Evolutionary conservation across 2,329 filamentous ascomycete species (phyloP).

Genomic region (Mycosphaerella sp.): DNA sequence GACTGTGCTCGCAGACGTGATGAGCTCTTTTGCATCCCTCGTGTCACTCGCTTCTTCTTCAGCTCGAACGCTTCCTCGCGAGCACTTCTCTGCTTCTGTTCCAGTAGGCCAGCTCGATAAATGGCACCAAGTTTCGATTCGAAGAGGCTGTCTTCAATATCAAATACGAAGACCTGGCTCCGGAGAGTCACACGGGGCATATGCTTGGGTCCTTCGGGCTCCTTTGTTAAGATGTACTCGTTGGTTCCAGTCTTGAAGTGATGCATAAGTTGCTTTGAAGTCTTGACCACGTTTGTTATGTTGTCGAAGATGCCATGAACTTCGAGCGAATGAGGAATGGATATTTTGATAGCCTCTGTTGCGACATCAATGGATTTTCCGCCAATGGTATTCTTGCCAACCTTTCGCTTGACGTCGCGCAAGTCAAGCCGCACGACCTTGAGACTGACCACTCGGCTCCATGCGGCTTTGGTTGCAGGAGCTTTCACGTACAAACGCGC

Average conservation of each 20-base stretch:
- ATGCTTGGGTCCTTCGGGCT: conserved; percentile 74
- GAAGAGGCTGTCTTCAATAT: conserved; percentile 91
- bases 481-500: conserved; percentile 82
- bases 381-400: conserved; percentile 48
- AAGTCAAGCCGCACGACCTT: conserved; percentile 76
- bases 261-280: conserved; percentile 83
- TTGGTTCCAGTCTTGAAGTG: conserved; percentile 82
- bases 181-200: conserved; percentile 81
- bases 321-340: conserved; percentile 84
- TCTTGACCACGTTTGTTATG: conserved; percentile 78
- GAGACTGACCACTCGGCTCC: conserved; percentile 79
- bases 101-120: conserved; percentile 78
- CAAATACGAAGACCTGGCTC: conserved; percentile 75
- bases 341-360: conserved; percentile 78
- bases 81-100: conserved; percentile 83
- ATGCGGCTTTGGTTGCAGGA: conserved; percentile 72
- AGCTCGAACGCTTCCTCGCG: conserved; percentile 83
- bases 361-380: conserved; percentile 79
- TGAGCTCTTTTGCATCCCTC: conserved; percentile 46
- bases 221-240: conserved; percentile 81
- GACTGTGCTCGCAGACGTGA: conserved; percentile 51
- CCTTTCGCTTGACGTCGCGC: conserved; percentile 66
- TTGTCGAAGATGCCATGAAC: conserved; percentile 93
- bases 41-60: conserved; percentile 79
- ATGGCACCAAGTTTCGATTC: conserved; percentile 97